Conservation (phyloP, 106 monocot species). For the Iris macrosiphon region DNA sequence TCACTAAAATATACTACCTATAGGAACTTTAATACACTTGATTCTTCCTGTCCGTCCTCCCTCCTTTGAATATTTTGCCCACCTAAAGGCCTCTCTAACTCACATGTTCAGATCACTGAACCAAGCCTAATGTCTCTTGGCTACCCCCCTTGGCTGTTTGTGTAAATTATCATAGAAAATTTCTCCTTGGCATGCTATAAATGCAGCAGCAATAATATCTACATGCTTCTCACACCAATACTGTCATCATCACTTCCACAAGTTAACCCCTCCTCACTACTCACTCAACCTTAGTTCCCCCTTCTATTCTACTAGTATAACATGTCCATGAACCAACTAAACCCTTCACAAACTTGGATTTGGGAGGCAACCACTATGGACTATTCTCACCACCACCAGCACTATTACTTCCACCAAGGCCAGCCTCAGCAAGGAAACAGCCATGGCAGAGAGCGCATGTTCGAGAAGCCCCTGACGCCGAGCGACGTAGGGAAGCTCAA, state of each 20-base stretch:
- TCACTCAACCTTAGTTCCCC: too few relatives aligned
- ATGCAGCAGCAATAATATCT: conserved; percentile 25
- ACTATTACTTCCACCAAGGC: conserved; percentile 7
- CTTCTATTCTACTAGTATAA: neutral
- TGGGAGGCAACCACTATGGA: conserved; percentile 14
- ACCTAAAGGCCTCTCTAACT: conserved; percentile 1
- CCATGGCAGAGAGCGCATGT: conserved; percentile 36
- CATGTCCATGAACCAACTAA: conserved; percentile 22
- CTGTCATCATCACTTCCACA: conserved; percentile 5
- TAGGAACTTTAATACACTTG: conserved; percentile 18
- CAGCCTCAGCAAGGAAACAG: neutral
- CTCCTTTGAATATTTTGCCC: neutral
- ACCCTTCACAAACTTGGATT: conserved; percentile 21
- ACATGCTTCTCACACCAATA: conserved; percentile 14
- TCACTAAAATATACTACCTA: conserved; percentile 7
- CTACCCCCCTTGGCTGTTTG: conserved; percentile 16
- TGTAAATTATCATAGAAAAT: neutral
- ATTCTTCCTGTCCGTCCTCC: conserved; percentile 38
- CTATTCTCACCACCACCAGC: conserved; percentile 3
- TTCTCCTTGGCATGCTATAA: conserved; percentile 15
- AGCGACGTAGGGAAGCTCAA: conserved; percentile 88
- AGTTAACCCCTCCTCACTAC: neutral
- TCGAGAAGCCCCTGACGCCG: conserved; percentile 72
- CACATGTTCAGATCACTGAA: conserved; percentile 13
- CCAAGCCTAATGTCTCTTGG: neutral